Base-by-base conservation (phyloP, 495 filamentous ascomycete species). In the Echria macrotheca region DNA sequence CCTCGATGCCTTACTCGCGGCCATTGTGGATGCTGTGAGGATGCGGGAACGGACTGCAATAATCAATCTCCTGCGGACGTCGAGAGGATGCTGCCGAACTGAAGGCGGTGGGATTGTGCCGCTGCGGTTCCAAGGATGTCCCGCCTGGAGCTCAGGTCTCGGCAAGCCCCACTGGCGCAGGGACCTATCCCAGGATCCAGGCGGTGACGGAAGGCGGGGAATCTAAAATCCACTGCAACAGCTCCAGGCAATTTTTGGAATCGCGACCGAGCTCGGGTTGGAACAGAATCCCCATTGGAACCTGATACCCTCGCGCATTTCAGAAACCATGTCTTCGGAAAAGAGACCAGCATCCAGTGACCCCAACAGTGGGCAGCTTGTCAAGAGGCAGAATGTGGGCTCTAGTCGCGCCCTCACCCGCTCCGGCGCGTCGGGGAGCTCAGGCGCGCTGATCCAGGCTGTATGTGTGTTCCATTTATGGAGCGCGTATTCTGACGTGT, bases 381-480 rank as follows among this genome's bases (percentile, higher is more conserved):
- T 96, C 52, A 97, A 96, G 69, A 76, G 91, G 62, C 91, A 91
- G 64, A 93, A 91, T 59, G 71, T 90, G 39, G 81, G 82, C 29
- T 77, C 78, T 41, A 79, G 78, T 64, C 76, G 71, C 50, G 73
- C 76, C 46, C 67, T 79, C 74, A 60, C 76, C 75, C 59, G 81
- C 74, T 49, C 71, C 82, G 86, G 87, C 72, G 79, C 80, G 49
- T 74, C 76, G 22, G 28, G 28, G 12, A 76, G 79, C 44, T 81
- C 84, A 38, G 50, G 83, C 45, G 83, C 89, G 21, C 77, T 97
- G 17, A 75, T 95, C 39, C 86, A 96, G 73, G 72, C 86, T 23
- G 91, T 96, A 84, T 66, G 86, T 75, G 32, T 18, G 12, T n/a
- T n/a, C n/a, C n/a, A n/a, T n/a, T n/a, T n/a, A n/a, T n/a, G n/a